A percentile compares a stretch with the other conserved stretches of the same genome.
phyloP scores from a whole-genome alignment of 352 stramenopile species.

The Blastocystis sp. region DNA sequence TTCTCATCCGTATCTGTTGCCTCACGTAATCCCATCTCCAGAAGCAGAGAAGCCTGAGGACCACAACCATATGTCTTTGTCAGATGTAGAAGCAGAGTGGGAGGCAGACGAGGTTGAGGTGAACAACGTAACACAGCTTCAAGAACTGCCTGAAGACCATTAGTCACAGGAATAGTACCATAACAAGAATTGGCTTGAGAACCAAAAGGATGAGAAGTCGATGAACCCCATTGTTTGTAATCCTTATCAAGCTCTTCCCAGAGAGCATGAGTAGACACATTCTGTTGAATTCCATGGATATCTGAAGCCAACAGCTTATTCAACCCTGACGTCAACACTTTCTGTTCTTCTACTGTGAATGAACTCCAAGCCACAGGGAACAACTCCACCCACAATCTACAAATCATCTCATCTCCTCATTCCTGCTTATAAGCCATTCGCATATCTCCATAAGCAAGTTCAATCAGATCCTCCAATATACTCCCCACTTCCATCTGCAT shows the following conservation, averaged over 20 bases:
- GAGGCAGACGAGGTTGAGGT: background rate
- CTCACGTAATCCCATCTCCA: background rate
- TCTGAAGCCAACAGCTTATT: background rate
- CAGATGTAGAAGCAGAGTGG: slow-evolving; percentile 8
- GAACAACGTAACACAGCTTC: slow-evolving; percentile 5
- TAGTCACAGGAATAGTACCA: background rate
- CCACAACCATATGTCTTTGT: slow-evolving; percentile 1
- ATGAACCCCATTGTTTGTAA: slow-evolving; percentile 33
- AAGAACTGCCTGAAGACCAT: slow-evolving; percentile 15
- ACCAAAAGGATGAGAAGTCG: background rate
- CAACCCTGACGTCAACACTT: background rate
- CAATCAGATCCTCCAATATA: background rate
- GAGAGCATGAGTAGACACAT: background rate
- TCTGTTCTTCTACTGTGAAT: background rate
- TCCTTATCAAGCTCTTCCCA: slow-evolving; percentile 43
- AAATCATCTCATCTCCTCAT: background rate
- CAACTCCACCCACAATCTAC: slow-evolving; percentile 19
- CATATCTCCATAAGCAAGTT: slow-evolving; percentile 20
- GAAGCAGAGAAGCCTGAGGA: slow-evolving; percentile 9
- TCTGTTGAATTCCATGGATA: background rate
- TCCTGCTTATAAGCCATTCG: background rate
- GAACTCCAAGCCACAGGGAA: background rate
- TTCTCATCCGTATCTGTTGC: background rate
- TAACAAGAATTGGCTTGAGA: background rate
- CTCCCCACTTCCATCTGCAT: background rate